These are phyloP conservation scores for Pestalotiopsis sp. DNA, from an alignment of 2,329 filamentous ascomycete species.

Conservation along the genomic window DNA sequence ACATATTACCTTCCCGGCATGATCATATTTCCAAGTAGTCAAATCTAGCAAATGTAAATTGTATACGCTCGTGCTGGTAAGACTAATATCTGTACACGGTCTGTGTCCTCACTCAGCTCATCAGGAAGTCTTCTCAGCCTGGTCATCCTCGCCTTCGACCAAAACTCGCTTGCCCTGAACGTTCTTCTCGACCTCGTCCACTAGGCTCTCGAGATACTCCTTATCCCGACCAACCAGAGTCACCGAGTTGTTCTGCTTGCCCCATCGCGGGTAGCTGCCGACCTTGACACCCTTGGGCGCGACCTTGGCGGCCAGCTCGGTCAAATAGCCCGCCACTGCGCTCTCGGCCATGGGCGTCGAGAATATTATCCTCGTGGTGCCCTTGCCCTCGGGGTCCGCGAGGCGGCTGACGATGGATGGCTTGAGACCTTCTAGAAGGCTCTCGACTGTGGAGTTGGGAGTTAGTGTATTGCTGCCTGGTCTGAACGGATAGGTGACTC, in stretches of 20 bases:
- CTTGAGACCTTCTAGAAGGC: constrained; percentile 75
- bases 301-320: constrained; percentile 72
- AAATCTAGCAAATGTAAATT: neutral
- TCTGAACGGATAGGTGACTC: constrained; percentile 24
- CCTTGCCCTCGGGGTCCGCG: constrained; percentile 77
- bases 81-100: neutral
- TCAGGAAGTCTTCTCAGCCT: constrained; percentile 15
- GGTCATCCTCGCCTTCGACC: constrained; percentile 72
- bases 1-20: neutral
- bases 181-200: constrained; percentile 74
- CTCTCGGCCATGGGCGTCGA: constrained; percentile 89
- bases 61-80: neutral
- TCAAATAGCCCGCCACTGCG: constrained; percentile 78
- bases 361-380: constrained; percentile 75
- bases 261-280: constrained; percentile 93
- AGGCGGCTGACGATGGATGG: constrained; percentile 69
- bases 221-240: constrained; percentile 80
- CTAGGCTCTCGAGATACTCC: constrained; percentile 75
- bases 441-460: constrained; percentile 55
- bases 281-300: constrained; percentile 82
- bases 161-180: constrained; percentile 71
- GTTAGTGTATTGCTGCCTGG: neutral
- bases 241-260: constrained; percentile 83
- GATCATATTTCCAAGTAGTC: neutral
- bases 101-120: neutral